Evolutionary conservation across 2,329 filamentous ascomycete species (phyloP).

Genomic region (Phialophora verrucosa): DNA sequence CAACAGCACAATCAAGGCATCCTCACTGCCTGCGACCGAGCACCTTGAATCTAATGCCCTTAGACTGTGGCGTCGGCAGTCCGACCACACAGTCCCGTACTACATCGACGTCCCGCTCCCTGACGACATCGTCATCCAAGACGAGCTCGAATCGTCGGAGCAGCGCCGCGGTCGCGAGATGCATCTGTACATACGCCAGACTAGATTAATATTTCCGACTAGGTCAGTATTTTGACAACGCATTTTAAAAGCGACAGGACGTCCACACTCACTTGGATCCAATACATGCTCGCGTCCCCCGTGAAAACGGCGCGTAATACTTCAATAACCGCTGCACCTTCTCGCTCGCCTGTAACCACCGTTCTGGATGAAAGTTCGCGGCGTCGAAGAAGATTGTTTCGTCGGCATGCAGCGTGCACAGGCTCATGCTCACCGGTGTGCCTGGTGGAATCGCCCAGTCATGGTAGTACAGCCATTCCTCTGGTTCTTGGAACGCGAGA

Average conservation of each 20-base stretch:
- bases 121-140: not conserved
- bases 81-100: not conserved
- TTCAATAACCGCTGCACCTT: too few species aligned
- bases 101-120: not conserved
- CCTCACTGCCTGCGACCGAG: not conserved
- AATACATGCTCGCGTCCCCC: too few species aligned
- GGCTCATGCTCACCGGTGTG: too few species aligned
- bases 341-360: too few species aligned
- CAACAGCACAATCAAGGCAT: not conserved
- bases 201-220: not conserved
- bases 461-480: too few species aligned
- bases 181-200: not conserved
- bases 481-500: too few species aligned
- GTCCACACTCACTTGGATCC: too few species aligned
- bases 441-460: too few species aligned
- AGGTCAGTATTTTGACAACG: not conserved
- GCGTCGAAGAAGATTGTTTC: too few species aligned
- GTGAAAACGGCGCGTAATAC: too few species aligned
- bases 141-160: not conserved
- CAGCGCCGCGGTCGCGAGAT: not conserved
- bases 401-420: too few species aligned
- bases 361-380: too few species aligned
- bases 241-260: not conserved
- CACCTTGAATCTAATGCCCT: not conserved
- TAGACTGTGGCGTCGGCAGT: not conserved